Percentiles rank a stretch among this genome's conserved stretches.
These are phyloP conservation scores for Silene uniflora DNA, from an alignment of 148 eudicot species.

Conservation along the genomic window DNA sequence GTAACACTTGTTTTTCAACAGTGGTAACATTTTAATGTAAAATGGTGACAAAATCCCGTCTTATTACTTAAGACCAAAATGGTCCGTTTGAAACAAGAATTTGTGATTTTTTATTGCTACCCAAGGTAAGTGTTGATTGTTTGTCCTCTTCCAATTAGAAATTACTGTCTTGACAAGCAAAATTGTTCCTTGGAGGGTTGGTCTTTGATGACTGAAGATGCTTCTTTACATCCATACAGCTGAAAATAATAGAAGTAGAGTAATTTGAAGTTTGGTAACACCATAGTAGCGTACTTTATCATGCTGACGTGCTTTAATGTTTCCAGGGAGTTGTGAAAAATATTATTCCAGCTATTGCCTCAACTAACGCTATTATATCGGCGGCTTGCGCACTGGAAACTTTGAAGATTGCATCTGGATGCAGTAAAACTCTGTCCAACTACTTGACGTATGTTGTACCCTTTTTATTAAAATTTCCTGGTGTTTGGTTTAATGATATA, in stretches of 20 bases:
- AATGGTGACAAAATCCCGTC: too few relatives aligned
- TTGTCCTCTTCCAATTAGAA: neutral
- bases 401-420: slow-evolving; percentile 84
- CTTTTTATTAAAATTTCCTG: neutral
- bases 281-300: neutral
- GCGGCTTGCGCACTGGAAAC: slow-evolving; percentile 94
- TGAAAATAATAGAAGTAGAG: neutral
- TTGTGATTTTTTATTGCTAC: neutral
- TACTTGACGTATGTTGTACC: slow-evolving; percentile 61
- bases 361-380: slow-evolving; percentile 92
- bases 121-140: neutral
- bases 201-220: neutral
- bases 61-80: too few relatives aligned
- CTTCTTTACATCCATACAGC: neutral
- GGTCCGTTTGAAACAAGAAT: too few relatives aligned
- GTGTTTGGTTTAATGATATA: neutral
- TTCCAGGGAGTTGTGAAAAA: slow-evolving; percentile 96
- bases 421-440: slow-evolving; percentile 88
- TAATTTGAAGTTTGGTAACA: neutral
- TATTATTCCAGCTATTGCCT: slow-evolving; percentile 98
- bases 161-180: neutral
- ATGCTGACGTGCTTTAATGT: slow-evolving; percentile 14
- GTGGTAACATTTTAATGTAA: too few relatives aligned
- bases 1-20: too few relatives aligned
- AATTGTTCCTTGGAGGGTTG: neutral